phyloP scores from a whole-genome alignment of 2,329 filamentous ascomycete species.

The Lasiodiplodia theobromae region DNA sequence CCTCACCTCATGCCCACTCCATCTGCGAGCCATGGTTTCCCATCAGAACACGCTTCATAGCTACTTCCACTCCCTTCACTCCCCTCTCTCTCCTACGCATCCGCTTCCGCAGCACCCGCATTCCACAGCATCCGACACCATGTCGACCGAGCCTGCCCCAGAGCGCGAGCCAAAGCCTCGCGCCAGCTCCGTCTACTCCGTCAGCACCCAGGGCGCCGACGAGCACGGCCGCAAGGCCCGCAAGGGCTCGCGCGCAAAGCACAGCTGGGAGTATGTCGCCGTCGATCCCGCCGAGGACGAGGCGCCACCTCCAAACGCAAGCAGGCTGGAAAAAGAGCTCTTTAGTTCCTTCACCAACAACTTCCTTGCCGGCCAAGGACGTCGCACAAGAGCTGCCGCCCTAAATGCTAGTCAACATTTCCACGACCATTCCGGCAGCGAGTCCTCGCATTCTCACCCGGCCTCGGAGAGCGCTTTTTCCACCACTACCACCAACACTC shows the following conservation, averaged over 20 bases:
- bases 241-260: constrained; percentile 25
- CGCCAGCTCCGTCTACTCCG: constrained; percentile 16
- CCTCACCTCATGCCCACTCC: constrained; percentile 21
- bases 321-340: constrained; percentile 26
- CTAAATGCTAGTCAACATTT: constrained; percentile 9
- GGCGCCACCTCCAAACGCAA: constrained; percentile 21
- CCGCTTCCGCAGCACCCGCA: constrained; percentile 16
- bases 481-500: constrained; percentile 15
- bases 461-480: constrained; percentile 25
- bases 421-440: constrained; percentile 23
- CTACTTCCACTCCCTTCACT: constrained; percentile 21
- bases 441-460: constrained; percentile 11
- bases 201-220: constrained; percentile 17
- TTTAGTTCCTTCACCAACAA: constrained; percentile 28
- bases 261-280: constrained; percentile 27
- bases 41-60: constrained; percentile 25
- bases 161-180: constrained; percentile 19
- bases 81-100: background rate
- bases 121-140: constrained; percentile 20
- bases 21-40: constrained; percentile 17
- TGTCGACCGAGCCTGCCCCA: constrained; percentile 8
- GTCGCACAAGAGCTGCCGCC: constrained; percentile 25
- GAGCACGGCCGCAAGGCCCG: background rate
- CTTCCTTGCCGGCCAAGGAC: constrained; percentile 18
- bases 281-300: constrained; percentile 29